phyloP scores from a whole-genome alignment of 2,329 filamentous ascomycete species.

The Penicillium sp. region DNA sequence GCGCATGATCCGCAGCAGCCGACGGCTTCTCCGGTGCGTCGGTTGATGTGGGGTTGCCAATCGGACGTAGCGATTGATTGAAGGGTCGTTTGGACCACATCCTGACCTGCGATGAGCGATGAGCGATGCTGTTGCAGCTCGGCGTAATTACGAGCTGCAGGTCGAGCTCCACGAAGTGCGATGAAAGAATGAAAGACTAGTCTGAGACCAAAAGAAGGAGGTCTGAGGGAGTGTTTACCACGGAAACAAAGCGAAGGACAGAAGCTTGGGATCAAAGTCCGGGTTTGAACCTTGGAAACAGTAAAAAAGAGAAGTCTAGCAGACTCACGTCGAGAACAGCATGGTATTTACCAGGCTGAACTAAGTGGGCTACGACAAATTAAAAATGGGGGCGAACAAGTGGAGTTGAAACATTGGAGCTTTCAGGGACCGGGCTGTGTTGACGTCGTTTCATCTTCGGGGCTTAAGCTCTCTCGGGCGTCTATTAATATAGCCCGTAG shows the following conservation, averaged over 20 bases:
- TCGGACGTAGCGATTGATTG: constrained; percentile 48
- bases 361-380: constrained; percentile 13
- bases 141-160: not conserved
- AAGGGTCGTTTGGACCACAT: constrained; percentile 56
- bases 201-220: not conserved
- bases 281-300: not conserved
- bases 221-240: not conserved
- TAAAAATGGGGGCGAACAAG: constrained; percentile 22
- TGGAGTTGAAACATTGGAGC: constrained; percentile 18
- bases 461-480: not conserved
- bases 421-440: constrained; percentile 11
- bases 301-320: not conserved
- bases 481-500: not conserved
- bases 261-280: not conserved
- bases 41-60: constrained; percentile 47
- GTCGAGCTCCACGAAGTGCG: not conserved
- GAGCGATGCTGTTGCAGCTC: not conserved
- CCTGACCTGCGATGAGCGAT: constrained; percentile 16
- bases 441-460: constrained; percentile 6
- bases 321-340: constrained; percentile 1
- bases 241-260: constrained; percentile 1
- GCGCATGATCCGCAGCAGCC: constrained; percentile 32
- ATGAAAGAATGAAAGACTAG: not conserved
- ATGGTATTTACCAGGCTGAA: constrained; percentile 13
- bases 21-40: constrained; percentile 47